These are phyloP conservation scores for Licmophora abbreviata DNA, from an alignment of 108 stramenopile genomes.

Conservation along the genomic window DNA sequence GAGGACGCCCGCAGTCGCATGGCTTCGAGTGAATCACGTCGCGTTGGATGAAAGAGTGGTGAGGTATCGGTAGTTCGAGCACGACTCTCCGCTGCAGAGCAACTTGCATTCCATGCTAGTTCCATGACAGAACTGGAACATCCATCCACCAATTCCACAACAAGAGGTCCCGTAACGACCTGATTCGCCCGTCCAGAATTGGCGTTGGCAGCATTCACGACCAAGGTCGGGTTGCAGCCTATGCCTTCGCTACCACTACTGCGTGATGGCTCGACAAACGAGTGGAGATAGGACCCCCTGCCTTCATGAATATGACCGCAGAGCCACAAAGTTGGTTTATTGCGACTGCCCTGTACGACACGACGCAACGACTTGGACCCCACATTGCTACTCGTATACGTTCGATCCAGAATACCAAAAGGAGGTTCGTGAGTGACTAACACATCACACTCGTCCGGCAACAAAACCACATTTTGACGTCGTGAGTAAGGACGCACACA, in stretches of 20 bases:
- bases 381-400: conserved; percentile 41
- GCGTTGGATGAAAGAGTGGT: neutral
- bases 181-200: conserved; percentile 57
- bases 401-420: conserved; percentile 41
- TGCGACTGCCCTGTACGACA: conserved; percentile 18
- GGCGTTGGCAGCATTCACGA: conserved; percentile 73
- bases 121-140: neutral
- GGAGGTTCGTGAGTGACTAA: conserved; percentile 64
- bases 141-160: conserved; percentile 24
- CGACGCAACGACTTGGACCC: conserved; percentile 41
- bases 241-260: too few species aligned
- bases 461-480: conserved; percentile 13
- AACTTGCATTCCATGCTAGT: too few species aligned
- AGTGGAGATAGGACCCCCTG: conserved; percentile 32
- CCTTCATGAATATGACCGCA: conserved; percentile 78
- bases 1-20: neutral
- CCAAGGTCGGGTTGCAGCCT: conserved; percentile 27
- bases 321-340: conserved; percentile 47
- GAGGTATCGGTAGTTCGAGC: neutral
- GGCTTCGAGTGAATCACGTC: conserved; percentile 4
- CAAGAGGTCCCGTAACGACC: conserved; percentile 46
- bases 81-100: neutral
- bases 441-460: conserved; percentile 45
- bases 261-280: too few species aligned
- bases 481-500: conserved; percentile 38